phyloP scores from a whole-genome alignment of 2,329 filamentous ascomycete genomes.

The Onygenales sp. region DNA sequence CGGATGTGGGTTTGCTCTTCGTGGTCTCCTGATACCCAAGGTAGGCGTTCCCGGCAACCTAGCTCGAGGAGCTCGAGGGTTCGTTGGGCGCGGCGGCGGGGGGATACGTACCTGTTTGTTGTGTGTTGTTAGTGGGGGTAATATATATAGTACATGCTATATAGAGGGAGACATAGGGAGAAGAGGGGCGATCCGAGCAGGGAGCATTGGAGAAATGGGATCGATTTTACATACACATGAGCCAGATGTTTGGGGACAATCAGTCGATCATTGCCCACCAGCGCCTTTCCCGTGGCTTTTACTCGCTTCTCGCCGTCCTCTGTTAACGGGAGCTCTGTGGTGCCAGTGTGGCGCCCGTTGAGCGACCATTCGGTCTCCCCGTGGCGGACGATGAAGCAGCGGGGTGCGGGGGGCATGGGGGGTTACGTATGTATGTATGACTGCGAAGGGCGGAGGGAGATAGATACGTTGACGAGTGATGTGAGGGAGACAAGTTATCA shows the following conservation, averaged over 20 bases:
- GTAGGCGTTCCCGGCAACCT: slow-evolving; percentile 57
- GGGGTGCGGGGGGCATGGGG: slow-evolving; percentile 44
- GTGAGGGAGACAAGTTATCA: no score
- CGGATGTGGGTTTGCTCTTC: slow-evolving; percentile 26
- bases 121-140: neutral
- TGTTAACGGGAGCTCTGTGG: slow-evolving; percentile 79
- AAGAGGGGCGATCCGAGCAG: neutral
- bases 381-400: slow-evolving; percentile 76
- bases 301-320: slow-evolving; percentile 69
- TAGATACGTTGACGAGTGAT: no score
- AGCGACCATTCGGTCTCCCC: slow-evolving; percentile 96
- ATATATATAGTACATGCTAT: neutral
- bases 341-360: slow-evolving; percentile 73
- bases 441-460: no score
- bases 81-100: slow-evolving; percentile 70
- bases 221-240: slow-evolving; percentile 56
- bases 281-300: slow-evolving; percentile 65
- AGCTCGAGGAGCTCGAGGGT: slow-evolving; percentile 85
- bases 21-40: slow-evolving; percentile 47
- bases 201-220: neutral
- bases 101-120: slow-evolving; percentile 62
- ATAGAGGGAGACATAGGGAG: neutral
- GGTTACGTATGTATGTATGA: no score
- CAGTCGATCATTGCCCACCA: slow-evolving; percentile 74
- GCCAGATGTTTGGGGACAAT: slow-evolving; percentile 74